These are phyloP conservation scores for Suhomyces yuchorum DNA, from an alignment of 1,139 yeast species.

Conservation along the genomic window DNA sequence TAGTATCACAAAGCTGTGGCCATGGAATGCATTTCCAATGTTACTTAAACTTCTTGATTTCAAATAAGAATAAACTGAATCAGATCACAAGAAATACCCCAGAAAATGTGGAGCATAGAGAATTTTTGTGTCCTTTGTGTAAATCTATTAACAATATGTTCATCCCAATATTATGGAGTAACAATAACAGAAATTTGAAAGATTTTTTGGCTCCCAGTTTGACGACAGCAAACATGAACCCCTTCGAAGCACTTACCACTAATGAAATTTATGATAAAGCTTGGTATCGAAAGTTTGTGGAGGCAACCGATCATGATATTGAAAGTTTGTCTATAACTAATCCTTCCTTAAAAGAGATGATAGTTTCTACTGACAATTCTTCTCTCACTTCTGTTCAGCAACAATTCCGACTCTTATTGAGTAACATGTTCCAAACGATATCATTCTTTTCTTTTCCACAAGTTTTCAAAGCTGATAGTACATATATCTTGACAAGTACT, in stretches of 20 bases:
- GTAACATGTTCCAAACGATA: constrained; percentile 40
- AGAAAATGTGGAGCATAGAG: constrained; percentile 67
- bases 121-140: constrained; percentile 88
- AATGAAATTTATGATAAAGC: constrained; percentile 22
- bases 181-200: constrained; percentile 38
- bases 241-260: constrained; percentile 21
- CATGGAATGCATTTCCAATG: constrained; percentile 92
- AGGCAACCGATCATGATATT: constrained; percentile 26
- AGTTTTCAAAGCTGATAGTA: constrained; percentile 39
- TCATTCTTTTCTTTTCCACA: constrained; percentile 45
- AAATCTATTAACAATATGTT: constrained; percentile 83
- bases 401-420: constrained; percentile 32
- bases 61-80: constrained; percentile 56
- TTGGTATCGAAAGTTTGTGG: constrained; percentile 33
- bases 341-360: constrained; percentile 31
- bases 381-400: constrained; percentile 23
- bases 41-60: constrained; percentile 60
- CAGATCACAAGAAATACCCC: constrained; percentile 85
- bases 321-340: constrained; percentile 29
- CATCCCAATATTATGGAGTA: constrained; percentile 65
- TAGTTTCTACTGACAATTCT: constrained; percentile 16
- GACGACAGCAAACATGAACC: constrained; percentile 8
- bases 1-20: constrained; percentile 82
- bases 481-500: constrained; percentile 50
- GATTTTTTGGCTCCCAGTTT: constrained; percentile 20